These are phyloP conservation scores for Dactylellina parvicollis DNA, from an alignment of 2,329 filamentous ascomycete species.

Conservation along the genomic window DNA sequence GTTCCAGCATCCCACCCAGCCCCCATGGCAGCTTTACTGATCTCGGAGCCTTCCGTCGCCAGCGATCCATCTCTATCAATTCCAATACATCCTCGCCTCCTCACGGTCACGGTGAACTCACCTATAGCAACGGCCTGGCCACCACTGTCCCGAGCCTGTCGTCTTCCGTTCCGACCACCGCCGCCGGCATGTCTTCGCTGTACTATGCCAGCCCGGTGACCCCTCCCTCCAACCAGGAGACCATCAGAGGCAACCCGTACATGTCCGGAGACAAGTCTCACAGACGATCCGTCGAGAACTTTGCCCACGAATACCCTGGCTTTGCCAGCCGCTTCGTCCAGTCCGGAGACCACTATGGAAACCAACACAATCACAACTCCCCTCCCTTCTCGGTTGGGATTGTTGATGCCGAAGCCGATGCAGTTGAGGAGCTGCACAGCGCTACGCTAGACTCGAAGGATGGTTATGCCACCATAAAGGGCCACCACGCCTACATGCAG, in stretches of 20 bases:
- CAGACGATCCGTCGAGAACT: conserved; percentile 50
- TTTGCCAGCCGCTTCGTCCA: conserved; percentile 40
- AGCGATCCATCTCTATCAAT: conserved; percentile 49
- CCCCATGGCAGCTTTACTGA: conserved; percentile 54
- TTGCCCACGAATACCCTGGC: conserved; percentile 45
- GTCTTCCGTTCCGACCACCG: conserved; percentile 29
- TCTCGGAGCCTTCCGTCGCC: conserved; percentile 52
- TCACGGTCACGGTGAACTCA: conserved; percentile 38
- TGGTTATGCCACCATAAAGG: conserved; percentile 51
- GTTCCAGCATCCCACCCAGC: conserved; percentile 49
- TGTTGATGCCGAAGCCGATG: conserved; percentile 48
- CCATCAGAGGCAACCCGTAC: conserved; percentile 53
- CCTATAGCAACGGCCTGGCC: conserved; percentile 50
- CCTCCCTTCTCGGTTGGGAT: conserved; percentile 29
- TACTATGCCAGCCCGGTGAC: conserved; percentile 46
- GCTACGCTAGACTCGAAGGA: conserved; percentile 48
- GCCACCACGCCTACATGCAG: conserved; percentile 60
- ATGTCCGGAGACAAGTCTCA: conserved; percentile 45
- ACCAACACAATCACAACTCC: conserved; percentile 62
- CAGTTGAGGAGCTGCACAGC: conserved; percentile 52
- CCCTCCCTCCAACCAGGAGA: conserved; percentile 43
- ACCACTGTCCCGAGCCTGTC: conserved; percentile 46
- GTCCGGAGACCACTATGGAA: conserved; percentile 20
- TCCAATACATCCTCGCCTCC: conserved; percentile 48
- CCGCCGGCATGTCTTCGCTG: conserved; percentile 28